Evolutionary conservation across 139 green algal genomes (phyloP), one percentile per base, ranked within the genome.

Genomic region (Closterium sp.): DNA sequence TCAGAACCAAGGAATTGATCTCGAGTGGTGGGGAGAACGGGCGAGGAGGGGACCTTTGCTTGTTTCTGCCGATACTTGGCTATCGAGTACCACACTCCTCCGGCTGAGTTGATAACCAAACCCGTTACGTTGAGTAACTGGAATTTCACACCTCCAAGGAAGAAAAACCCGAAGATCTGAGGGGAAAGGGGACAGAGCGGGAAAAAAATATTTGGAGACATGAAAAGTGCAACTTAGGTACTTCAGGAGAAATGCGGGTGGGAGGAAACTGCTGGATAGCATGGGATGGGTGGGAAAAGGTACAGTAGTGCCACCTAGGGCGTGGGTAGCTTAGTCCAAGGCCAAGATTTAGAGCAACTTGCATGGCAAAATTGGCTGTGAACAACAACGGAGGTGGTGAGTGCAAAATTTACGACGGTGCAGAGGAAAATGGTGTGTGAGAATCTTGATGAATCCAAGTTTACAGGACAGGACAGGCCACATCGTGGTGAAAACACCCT

Each of bases 131-230:
- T 93, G 4, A 93, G n/a, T 9, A 45, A 9, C 70, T 28, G 94
- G 29, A 94, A 73, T 88, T 91, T 29, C 42, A 94, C 95, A 5
- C 95, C 95, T 1, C 95, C 94, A 28, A 98, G 91, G 13, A 97
- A 89, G 86, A 98, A 96, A 86, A 98, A 98, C 0, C 96, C 96
- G n/a, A 98, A n/a, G 29, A 91, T 89, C 89, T 94, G 92, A 9
- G 22, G 28, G 28, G 73, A 86, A 70, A 70, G 50, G 50, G 62
- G 62, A 79, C 62, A 79, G 62, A 27, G 62, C 17, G 1, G 6
- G 50, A 73, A 73, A 73, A 22, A 1, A 73, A 11, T 97, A 73
- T 2, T 17, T 70, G 11, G 17, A 70, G 17, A 70, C 21, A 21
- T 21, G 10, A 70, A 21, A 13, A 50, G 0, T 50, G 38, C 38